Evolutionary conservation across 352 stramenopile species (phyloP).

Genomic region (Albugo candida): DNA sequence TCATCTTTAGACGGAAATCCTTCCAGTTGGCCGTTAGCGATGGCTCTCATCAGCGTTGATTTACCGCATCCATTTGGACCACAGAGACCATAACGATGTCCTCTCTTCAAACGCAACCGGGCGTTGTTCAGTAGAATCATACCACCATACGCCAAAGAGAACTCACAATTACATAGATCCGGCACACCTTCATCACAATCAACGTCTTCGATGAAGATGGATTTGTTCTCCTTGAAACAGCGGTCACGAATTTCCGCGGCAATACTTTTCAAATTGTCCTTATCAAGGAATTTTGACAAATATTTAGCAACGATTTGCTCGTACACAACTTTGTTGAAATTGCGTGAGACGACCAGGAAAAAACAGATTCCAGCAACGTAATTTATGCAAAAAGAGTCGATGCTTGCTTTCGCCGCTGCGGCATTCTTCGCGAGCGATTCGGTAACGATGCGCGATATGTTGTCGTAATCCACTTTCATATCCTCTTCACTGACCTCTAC

Average conservation of each 20-base stretch:
- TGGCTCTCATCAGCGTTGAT: conserved; percentile 93
- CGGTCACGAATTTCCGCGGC: conserved; percentile 60
- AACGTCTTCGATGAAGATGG: conserved; percentile 87
- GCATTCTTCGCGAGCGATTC: conserved; percentile 63
- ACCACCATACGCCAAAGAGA: conserved; percentile 92
- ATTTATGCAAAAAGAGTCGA: conserved; percentile 83
- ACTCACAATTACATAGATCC: conserved; percentile 97
- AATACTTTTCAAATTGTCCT: conserved; percentile 38
- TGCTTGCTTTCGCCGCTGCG: conserved; percentile 67
- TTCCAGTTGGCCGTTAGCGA: conserved; percentile 91
- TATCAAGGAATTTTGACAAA: conserved; percentile 70
- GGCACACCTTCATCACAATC: conserved; percentile 93
- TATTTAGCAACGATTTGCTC: conserved; percentile 80
- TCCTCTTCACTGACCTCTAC: conserved; percentile 81
- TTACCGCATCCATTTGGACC: conserved; percentile 87
- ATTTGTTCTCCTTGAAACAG: conserved; percentile 81
- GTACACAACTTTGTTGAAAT: conserved; percentile 91
- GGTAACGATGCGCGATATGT: conserved; percentile 55
- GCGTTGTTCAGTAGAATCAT: conserved; percentile 85
- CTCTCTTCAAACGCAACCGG: conserved; percentile 80
- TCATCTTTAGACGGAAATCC: conserved; percentile 90
- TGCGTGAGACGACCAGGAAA: conserved; percentile 77
- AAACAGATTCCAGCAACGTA: conserved; percentile 65
- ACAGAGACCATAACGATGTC: conserved; percentile 87
- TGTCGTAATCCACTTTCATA: conserved; percentile 83